Percentiles rank a stretch among this genome's conserved stretches.
These are phyloP conservation scores for Meyerozyma athensensis DNA, from an alignment of 1,139 yeast species.

Conservation along the genomic window DNA sequence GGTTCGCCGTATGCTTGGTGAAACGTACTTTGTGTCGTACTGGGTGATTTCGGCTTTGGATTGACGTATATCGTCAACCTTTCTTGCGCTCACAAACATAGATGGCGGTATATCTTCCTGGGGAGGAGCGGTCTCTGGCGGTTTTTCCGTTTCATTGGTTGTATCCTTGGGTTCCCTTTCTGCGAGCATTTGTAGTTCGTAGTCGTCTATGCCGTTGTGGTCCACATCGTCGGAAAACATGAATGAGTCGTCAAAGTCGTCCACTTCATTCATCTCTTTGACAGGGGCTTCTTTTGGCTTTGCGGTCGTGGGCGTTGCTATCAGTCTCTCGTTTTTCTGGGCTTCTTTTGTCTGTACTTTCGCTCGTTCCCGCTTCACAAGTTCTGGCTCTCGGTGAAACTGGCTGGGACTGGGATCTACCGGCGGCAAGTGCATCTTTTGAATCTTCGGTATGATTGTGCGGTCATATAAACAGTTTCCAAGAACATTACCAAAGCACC, in stretches of 20 bases:
- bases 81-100: constrained; percentile 51
- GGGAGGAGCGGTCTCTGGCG: constrained; percentile 2
- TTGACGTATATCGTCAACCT: constrained; percentile 50
- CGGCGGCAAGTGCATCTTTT: constrained; percentile 48
- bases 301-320: constrained; percentile 9
- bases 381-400: constrained; percentile 35
- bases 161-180: constrained; percentile 4
- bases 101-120: constrained; percentile 3
- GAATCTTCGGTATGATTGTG: constrained; percentile 54
- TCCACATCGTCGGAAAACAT: constrained; percentile 59
- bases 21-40: constrained; percentile 45
- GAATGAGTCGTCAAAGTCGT: constrained; percentile 60
- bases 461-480: constrained; percentile 79
- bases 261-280: constrained; percentile 18
- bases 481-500: constrained; percentile 75
- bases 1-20: constrained; percentile 49
- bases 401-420: constrained; percentile 48
- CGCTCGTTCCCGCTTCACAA: constrained; percentile 27
- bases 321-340: neutral
- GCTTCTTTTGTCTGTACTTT: constrained; percentile 7
- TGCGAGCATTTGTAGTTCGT: constrained; percentile 13
- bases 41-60: constrained; percentile 39
- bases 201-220: constrained; percentile 24
- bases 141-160: neutral
- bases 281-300: constrained; percentile 12